Evolutionary conservation across 495 filamentous ascomycete species (phyloP), one percentile per base, ranked within the genome.

Genomic region (Achaetomiella virescens): DNA sequence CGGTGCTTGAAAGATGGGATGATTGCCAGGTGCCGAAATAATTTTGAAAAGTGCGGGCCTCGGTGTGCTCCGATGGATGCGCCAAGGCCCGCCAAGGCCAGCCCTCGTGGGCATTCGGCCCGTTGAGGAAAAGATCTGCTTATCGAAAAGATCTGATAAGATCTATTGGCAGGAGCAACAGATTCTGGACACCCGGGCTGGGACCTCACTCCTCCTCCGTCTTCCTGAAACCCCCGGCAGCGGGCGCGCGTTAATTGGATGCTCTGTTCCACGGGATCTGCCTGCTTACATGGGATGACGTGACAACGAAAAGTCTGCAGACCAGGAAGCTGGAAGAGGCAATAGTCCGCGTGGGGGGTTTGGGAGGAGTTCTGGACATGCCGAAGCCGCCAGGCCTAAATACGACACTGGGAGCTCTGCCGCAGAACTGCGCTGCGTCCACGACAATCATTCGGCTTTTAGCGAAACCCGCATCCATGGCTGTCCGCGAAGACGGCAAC

Each of bases 131-230:
- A 47, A 14, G 45, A 33, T 20, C 45, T 33, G 27, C 45, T 47
- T 47, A 47, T 47, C 45, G n/a, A n/a, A n/a, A n/a, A n/a, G 15
- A 47, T 47, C 45, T 33, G 45, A 47, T 47, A 31, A 47, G 45
- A 47, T 47, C 25, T 33, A 33, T 33, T 47, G 45, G 27, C 6
- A 22, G 24, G 43, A 6, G 15, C 24, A 21, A 21, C 15, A 15
- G 24, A 2, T 18, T n/a, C n/a, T n/a, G n/a, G n/a, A n/a, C n/a
- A n/a, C n/a, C n/a, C 25, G 1, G 12, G 24, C 22, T 27, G 24
- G 14, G 24, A 17, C 11, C 25, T 46, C 24, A 25, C 20, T 21
- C 43, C 6, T 21, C 45, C n/a, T n/a, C 27, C 25, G 11, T 47
- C 25, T 47, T 17, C 25, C 25, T 25, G 6, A 0, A 6, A 18